Evolutionary conservation across 495 filamentous ascomycete species (phyloP), one percentile per base, ranked within the genome.

Genomic region (Emericellopsis terricola): DNA sequence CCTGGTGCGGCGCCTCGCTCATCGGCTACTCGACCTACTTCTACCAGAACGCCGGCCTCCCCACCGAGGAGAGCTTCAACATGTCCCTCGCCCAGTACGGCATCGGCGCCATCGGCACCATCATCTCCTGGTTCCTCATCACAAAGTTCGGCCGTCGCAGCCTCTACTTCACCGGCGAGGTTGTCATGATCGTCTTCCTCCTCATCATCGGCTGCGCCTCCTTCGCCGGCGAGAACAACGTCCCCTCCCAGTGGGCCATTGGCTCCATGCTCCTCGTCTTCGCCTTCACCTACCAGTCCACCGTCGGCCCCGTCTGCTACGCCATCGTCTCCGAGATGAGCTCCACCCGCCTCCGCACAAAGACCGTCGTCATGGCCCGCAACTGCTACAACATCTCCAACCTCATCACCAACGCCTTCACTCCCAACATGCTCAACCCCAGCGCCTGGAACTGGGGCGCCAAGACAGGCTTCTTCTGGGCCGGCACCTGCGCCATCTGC

Each of bases 11-110:
- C 15, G 73, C 69, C 38, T 61, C 69, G 0, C 69, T 83, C 46
- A 70, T 66, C 33, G 72, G 73, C 26, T 78, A 75, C 40, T 70
- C 66, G n/a, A 71, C 73, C 21, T 76, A 78, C 43, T 81, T 80
- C 54, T 62, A 71, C 43, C 53, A 73, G 38, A 68, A 73, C 41
- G 77, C 76, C 3, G 77, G 77, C 1, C 59, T 80, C 4, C 50
- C 51, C 15, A 55, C 63, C 21, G 53, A 70, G 5, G 77, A 74
- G 43, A 46, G 51, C 28, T 46, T 59, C 34, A 52, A 41, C 43
- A 39, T 45, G 20, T 34, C 34, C 21, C 49, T 29, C 10, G 23
- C 19, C 3, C 32, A 33, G 32, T 39, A 34, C 15, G 30, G 15
- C 15, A 14, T 39, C 13, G 27, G 28, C 15, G 15, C 20, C 18